Conservation (phyloP, 2,329 filamentous ascomycete genomes). For the Nigrospora oryzae region DNA sequence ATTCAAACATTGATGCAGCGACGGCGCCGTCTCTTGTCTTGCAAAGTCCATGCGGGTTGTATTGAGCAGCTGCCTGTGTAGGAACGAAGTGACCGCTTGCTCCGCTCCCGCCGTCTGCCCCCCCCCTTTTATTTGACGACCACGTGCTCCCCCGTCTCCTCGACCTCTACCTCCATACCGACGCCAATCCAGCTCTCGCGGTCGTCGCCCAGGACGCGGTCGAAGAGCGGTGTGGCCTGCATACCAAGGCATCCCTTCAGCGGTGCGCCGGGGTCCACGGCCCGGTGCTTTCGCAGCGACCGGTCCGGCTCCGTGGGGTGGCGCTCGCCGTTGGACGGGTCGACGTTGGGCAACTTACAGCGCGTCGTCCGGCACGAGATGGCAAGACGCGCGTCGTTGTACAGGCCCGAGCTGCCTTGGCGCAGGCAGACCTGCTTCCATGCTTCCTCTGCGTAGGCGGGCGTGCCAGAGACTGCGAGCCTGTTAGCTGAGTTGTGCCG, state of each 20-base stretch:
- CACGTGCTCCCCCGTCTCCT: conserved; percentile 35
- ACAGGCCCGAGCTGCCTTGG: conserved; percentile 37
- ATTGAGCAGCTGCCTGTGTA: too few relatives aligned
- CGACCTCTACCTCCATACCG: conserved; percentile 45
- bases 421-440: conserved; percentile 57
- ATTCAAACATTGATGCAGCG: too few relatives aligned
- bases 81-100: too few relatives aligned
- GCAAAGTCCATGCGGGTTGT: too few relatives aligned
- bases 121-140: background rate
- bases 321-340: conserved; percentile 49
- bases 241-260: conserved; percentile 53
- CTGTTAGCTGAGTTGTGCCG: background rate
- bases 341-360: conserved; percentile 64
- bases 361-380: conserved; percentile 59
- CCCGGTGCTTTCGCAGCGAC: conserved; percentile 48
- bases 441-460: conserved; percentile 59
- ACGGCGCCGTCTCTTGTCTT: too few relatives aligned
- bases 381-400: conserved; percentile 33
- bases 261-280: conserved; percentile 52
- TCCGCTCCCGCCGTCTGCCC: background rate
- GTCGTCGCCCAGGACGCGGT: conserved; percentile 16
- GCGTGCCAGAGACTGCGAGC: conserved; percentile 46
- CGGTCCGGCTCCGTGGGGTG: conserved; percentile 48
- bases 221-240: conserved; percentile 53
- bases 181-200: conserved; percentile 38